Evolutionary conservation across 129 eudicot genomes (phyloP), one percentile per base, ranked within the genome.

Genomic region (Helianthus tuberosus): DNA sequence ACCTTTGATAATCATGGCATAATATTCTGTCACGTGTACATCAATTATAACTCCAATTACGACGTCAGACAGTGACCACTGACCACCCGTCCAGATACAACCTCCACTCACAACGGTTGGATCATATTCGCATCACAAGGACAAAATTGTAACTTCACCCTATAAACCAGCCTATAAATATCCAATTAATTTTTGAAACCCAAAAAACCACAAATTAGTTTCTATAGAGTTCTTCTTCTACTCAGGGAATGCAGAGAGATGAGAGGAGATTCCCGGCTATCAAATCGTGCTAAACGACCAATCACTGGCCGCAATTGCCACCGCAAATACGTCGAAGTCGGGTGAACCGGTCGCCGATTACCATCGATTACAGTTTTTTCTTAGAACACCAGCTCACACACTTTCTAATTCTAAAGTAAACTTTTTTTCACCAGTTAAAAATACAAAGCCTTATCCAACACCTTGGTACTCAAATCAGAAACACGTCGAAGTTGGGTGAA

Each of bases 241-340:
- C 69, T 69, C 66, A 5, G 83, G 78, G 78, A 79, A 79, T 79
- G 83, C 78, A 72, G 83, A 79, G 73, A 79, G 62, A 79, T 79
- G 83, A 79, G 68, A 16, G 78, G 68, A 72, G 74, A 66, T 36
- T 79, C 78, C 69, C 75, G 81, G 44, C 83, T 72, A 72, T 72
- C 61, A 64, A 79, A 79, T 68, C 55, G 78, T 16, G 49, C 73
- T 38, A 73, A 72, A 35, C 60, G 67, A 72, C 63, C 52, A 1
- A 66, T 72, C 46, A 73, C 74, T 35, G 74, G 83, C 83, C 57
- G 83, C 29, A 79, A 61, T 66, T 79, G 83, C 63, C 83, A 79
- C 74, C 83, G 83, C 14, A 79, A 79, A 73, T 78, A 79, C 78
- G 83, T 79, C 0, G 82, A 78, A 54, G 82, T 71, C 82, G 82